phyloP scores from a whole-genome alignment of 2,329 filamentous ascomycete species.

The Ophiostoma ips region DNA sequence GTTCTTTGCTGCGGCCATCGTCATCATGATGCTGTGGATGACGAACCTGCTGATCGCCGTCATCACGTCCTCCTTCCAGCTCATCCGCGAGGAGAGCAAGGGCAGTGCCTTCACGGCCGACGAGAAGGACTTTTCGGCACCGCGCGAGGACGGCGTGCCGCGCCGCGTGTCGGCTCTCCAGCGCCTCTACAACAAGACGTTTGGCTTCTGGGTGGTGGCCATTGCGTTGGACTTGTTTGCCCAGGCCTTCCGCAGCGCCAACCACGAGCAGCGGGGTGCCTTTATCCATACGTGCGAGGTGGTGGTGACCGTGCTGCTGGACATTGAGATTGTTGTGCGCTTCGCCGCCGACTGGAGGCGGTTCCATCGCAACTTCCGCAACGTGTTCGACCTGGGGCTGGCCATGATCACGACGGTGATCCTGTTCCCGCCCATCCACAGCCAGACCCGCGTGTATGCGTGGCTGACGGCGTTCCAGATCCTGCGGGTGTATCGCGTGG shows the following conservation, averaged over 20 bases:
- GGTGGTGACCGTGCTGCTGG: slow-evolving; percentile 61
- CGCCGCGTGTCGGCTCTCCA: slow-evolving; percentile 42
- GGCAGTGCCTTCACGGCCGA: slow-evolving; percentile 82
- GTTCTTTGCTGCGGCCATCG: slow-evolving; percentile 59
- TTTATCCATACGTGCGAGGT: slow-evolving; percentile 65
- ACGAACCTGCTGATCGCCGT: slow-evolving; percentile 91
- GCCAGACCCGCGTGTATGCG: slow-evolving; percentile 58
- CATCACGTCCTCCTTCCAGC: slow-evolving; percentile 95
- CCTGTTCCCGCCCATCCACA: slow-evolving; percentile 65
- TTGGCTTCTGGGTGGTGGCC: slow-evolving; percentile 63
- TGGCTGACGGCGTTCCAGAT: slow-evolving; percentile 94
- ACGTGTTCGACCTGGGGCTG: slow-evolving; percentile 67
- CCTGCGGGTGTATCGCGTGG: slow-evolving; percentile 77
- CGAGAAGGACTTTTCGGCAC: slow-evolving; percentile 32
- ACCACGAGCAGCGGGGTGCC: slow-evolving; percentile 48
- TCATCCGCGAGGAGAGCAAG: slow-evolving; percentile 92
- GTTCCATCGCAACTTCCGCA: slow-evolving; percentile 61
- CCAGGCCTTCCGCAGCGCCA: slow-evolving; percentile 62
- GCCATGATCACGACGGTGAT: slow-evolving; percentile 75
- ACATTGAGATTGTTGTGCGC: slow-evolving; percentile 70
- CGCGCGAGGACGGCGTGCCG: slow-evolving; percentile 24
- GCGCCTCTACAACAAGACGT: slow-evolving; percentile 58
- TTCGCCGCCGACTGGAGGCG: slow-evolving; percentile 65
- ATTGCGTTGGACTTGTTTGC: slow-evolving; percentile 71
- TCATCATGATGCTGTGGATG: slow-evolving; percentile 92